A percentile compares a stretch with the other conserved stretches of the same genome.
Conservation (phyloP, 352 stramenopile genomes). For the Phytophthora tentaculata region DNA sequence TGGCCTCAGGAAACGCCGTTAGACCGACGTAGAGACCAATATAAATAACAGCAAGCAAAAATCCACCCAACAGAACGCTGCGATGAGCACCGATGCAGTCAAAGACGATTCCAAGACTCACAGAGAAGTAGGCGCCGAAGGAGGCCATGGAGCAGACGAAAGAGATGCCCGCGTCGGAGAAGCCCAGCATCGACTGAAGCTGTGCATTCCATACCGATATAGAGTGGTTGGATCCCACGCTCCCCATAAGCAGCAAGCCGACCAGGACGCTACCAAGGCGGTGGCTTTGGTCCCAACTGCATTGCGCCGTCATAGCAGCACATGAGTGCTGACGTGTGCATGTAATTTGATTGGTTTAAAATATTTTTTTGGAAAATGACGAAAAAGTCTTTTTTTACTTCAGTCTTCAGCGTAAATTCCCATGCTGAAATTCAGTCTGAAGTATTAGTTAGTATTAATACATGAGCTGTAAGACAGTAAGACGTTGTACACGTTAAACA, state of each 20-base stretch:
- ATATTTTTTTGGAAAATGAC: too few species aligned
- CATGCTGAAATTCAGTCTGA: too few species aligned
- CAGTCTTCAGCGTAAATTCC: too few species aligned
- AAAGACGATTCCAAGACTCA: conserved; percentile 69
- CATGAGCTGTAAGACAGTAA: too few species aligned
- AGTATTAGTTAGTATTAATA: too few species aligned
- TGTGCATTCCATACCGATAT: conserved; percentile 85
- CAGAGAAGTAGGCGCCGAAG: conserved; percentile 82
- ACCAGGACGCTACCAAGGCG: conserved; percentile 58
- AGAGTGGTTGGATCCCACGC: conserved; percentile 74
- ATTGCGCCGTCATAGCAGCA: neutral
- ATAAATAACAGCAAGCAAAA: conserved; percentile 52
- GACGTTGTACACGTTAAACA: too few species aligned
- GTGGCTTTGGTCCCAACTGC: conserved; percentile 29
- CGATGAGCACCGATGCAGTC: conserved; percentile 68
- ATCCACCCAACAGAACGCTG: conserved; percentile 56
- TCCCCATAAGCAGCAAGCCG: conserved; percentile 63
- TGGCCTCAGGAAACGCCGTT: conserved; percentile 27
- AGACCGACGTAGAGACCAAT: conserved; percentile 49
- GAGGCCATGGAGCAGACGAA: conserved; percentile 81
- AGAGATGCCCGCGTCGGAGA: conserved; percentile 78
- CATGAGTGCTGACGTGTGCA: neutral
- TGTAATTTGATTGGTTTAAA: conserved; percentile 4
- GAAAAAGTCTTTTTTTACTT: too few species aligned
- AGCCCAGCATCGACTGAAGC: conserved; percentile 57